Conservation (phyloP, 345 rosid genomes). For the Mallotus nudiflorus region DNA sequence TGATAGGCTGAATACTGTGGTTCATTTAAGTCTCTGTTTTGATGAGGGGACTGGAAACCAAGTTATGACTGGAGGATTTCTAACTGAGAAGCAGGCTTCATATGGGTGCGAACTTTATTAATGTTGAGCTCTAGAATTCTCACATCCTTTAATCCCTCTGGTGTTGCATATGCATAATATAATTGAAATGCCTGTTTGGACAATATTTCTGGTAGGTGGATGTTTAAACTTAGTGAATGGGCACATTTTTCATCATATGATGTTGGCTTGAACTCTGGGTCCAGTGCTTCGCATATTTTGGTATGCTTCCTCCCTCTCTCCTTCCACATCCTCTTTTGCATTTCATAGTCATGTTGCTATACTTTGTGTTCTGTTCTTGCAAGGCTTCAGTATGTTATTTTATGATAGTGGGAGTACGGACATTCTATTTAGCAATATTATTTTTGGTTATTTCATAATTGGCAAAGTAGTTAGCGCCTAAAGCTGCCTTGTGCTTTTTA, state of each 20-base stretch:
- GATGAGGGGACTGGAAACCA: conserved; percentile 97
- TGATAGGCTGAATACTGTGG: conserved; percentile 78
- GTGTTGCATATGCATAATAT: neutral
- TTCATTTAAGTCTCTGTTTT: conserved; percentile 89
- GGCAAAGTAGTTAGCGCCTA: neutral
- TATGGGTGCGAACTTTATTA: conserved; percentile 61
- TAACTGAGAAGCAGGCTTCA: conserved; percentile 93
- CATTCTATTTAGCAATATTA: neutral
- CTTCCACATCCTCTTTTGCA: neutral
- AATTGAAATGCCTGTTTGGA: conserved; percentile 2
- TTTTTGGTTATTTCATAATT: neutral
- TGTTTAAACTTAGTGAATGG: conserved; percentile 97
- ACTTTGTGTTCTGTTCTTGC: neutral
- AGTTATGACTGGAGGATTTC: conserved; percentile 91
- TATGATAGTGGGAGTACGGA: neutral
- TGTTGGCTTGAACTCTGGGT: conserved; percentile 82
- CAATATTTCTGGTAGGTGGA: conserved; percentile 57
- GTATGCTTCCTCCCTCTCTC: conserved; percentile 32
- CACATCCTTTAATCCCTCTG: conserved; percentile 2
- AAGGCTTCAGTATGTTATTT: neutral
- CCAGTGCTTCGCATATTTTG: conserved; percentile 92
- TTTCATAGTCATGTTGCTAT: neutral
- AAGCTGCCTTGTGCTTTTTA: neutral
- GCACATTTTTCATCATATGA: conserved; percentile 82
- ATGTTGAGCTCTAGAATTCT: neutral